Evolutionary conservation across 1,139 yeast species (phyloP).

Genomic region (Hemisphaericaspora lyxosophila): DNA sequence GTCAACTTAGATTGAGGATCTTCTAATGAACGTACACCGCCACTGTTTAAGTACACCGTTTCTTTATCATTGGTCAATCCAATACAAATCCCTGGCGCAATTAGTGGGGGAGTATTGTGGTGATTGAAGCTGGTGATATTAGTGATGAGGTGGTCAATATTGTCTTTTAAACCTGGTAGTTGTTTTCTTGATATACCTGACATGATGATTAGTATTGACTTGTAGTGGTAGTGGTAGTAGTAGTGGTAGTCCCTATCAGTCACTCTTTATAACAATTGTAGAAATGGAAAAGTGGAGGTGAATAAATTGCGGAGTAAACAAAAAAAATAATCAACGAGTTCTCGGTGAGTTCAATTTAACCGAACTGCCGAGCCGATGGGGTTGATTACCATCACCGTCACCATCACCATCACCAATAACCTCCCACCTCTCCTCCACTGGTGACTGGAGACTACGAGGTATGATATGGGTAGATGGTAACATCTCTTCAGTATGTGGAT

Average conservation of each 20-base stretch:
- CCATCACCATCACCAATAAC: background rate
- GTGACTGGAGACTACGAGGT: no score
- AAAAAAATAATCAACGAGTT: background rate
- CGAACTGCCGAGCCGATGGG: background rate
- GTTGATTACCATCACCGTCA: background rate
- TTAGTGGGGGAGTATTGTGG: conserved; percentile 15
- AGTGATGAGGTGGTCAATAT: conserved; percentile 17
- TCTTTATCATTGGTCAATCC: conserved; percentile 28
- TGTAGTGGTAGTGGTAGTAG: no score
- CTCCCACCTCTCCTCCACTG: background rate
- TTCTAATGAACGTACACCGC: conserved; percentile 24
- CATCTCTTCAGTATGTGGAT: no score
- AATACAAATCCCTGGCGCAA: conserved; percentile 26
- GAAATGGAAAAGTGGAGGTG: no score
- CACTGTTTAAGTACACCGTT: conserved; percentile 26
- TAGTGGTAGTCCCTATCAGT: no score
- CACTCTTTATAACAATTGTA: conserved; percentile 4
- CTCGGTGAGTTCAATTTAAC: background rate
- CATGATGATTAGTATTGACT: no score
- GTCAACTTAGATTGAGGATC: conserved; percentile 20
- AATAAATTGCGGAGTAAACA: background rate
- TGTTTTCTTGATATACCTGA: conserved; percentile 8
- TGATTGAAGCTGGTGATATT: conserved; percentile 15
- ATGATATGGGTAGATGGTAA: no score
- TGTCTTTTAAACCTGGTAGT: conserved; percentile 6